phyloP scores from a whole-genome alignment of 2,329 filamentous ascomycete species.

The Piedraia hortae region DNA sequence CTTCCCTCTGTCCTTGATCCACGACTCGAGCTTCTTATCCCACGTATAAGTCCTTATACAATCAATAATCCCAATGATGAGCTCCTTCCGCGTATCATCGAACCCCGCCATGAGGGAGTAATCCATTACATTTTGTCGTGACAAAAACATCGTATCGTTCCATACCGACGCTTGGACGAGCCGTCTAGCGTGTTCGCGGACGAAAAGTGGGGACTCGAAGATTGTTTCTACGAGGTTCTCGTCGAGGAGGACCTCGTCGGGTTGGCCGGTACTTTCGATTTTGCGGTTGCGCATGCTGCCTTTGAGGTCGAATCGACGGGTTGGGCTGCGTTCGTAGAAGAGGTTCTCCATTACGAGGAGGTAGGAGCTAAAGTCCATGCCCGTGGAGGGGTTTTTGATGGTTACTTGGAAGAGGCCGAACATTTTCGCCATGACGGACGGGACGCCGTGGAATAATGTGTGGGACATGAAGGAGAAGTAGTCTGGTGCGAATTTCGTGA shows the following conservation, averaged over 20 bases:
- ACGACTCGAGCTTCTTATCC: conserved; percentile 98
- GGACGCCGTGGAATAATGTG: conserved; percentile 72
- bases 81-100: conserved; percentile 64
- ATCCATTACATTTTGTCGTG: conserved; percentile 93
- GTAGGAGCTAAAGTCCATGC: conserved; percentile 82
- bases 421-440: conserved; percentile 97
- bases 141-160: conserved; percentile 91
- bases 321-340: conserved; percentile 81
- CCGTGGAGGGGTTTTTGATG: conserved; percentile 81
- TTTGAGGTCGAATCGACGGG: conserved; percentile 65
- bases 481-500: conserved; percentile 80
- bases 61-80: conserved; percentile 93
- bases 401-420: conserved; percentile 91
- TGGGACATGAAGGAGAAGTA: conserved; percentile 97
- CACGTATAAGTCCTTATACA: conserved; percentile 97
- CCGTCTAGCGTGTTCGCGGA: conserved; percentile 87
- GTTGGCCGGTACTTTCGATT: conserved; percentile 81
- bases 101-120: conserved; percentile 97
- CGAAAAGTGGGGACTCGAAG: conserved; percentile 85
- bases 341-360: conserved; percentile 91
- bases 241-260: conserved; percentile 84
- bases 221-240: conserved; percentile 99
- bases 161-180: conserved; percentile 73
- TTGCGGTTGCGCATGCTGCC: conserved; percentile 97
- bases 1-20: conserved; percentile 92